Evolutionary conservation across 2,329 filamentous ascomycete species (phyloP).

Genomic region (Pseudogymnoascus sp.): DNA sequence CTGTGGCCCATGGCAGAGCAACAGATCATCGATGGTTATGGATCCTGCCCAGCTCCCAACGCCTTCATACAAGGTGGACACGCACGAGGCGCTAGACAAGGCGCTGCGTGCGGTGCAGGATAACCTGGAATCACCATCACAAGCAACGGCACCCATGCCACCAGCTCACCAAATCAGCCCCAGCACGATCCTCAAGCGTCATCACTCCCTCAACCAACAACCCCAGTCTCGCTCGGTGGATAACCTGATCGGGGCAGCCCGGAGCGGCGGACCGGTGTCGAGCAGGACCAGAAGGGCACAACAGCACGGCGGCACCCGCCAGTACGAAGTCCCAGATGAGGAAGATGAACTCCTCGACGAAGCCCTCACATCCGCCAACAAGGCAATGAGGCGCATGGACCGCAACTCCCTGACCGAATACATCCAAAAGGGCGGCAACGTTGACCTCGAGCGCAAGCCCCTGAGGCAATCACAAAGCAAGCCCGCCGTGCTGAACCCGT

Average conservation of each 20-base stretch:
- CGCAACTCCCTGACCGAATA: constrained; percentile 21
- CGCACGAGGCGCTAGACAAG: constrained; percentile 53
- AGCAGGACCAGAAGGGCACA: constrained; percentile 74
- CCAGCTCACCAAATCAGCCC: constrained; percentile 43
- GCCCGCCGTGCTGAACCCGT: constrained; percentile 50
- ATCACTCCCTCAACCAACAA: constrained; percentile 54
- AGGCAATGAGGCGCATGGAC: constrained; percentile 64
- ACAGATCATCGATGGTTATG: constrained; percentile 74
- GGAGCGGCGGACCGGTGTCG: constrained; percentile 54
- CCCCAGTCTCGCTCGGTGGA: constrained; percentile 48
- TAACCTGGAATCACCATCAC: constrained; percentile 34
- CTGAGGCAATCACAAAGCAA: constrained; percentile 59
- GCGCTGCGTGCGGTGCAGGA: constrained; percentile 47
- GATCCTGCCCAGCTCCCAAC: constrained; percentile 43
- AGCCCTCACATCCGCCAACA: constrained; percentile 67
- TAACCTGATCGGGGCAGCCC: constrained; percentile 48
- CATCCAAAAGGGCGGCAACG: constrained; percentile 17
- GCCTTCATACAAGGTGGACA: constrained; percentile 44
- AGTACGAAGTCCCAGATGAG: constrained; percentile 91
- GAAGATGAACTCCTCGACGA: constrained; percentile 95
- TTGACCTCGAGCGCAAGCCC: constrained; percentile 33
- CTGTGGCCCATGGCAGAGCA: constrained; percentile 80
- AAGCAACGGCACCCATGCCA: constrained; percentile 36
- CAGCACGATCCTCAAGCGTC: constrained; percentile 50
- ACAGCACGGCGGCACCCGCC: constrained; percentile 64